Evolutionary conservation across 2,329 filamentous ascomycete genomes (phyloP), one percentile per base, ranked within the genome.

Genomic region (Thielaviopsis musarum): DNA sequence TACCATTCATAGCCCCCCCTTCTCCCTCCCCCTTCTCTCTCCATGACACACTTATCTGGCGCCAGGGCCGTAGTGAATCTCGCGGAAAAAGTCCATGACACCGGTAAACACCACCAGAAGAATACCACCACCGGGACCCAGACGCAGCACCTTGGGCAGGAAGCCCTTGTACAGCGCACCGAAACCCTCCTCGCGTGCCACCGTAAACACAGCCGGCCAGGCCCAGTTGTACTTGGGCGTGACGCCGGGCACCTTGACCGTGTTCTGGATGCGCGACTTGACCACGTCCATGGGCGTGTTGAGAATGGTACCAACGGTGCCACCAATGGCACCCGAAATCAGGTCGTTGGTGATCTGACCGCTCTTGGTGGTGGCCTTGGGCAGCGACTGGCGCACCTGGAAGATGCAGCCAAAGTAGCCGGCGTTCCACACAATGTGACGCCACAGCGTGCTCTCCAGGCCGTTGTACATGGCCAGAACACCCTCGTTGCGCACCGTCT

Each of bases 351-450:
- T 74, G 73, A 95, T 87, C 74, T 96, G 85, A 58, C 80, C 78
- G 65, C 78, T 78, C 79, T 95, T 95, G 72, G 82, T 85, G 59
- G 86, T 81, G n/a, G 85, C 83, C 69, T 82, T 79, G 63, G 93
- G 93, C 54, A 98, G 74, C 65, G 96, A 76, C 62, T 82, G 80
- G 69, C 91, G 87, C 63, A 97, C 88, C 75, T 98, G 93, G 83
- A 94, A 95, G 71, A 98, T 98, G 74, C 90, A 94, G 68, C 93
- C 93, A 71, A 98, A 98, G 80, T 95, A 96, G 61, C 91, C 91
- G 15, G 87, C 83, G 73, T 96, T 96, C 91, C 91, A 96, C 62
- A 79, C 73, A 59, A 78, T 83, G 73, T 98, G 93, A 64, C 93
- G 84, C 93, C 93, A 98, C 75, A 97, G 76, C 59, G 93, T 98